Evolutionary conservation across 495 filamentous ascomycete species (phyloP).

Genomic region (Xylaria cubensis): DNA sequence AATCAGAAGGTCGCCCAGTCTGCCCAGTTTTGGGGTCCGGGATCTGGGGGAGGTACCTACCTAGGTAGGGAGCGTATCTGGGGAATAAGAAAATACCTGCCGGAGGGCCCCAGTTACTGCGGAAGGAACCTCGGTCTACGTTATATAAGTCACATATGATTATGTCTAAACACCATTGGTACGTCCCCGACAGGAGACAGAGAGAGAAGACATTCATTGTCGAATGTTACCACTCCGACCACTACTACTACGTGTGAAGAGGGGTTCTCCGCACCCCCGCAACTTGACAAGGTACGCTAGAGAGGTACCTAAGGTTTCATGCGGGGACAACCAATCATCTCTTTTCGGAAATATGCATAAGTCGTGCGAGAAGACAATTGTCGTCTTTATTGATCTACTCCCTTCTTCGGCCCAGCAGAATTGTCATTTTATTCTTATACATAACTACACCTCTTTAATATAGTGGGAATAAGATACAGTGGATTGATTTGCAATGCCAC

Average conservation of each 20-base stretch:
- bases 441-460: neutral
- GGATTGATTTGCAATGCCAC: neutral
- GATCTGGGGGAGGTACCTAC: neutral
- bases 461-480: neutral
- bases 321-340: neutral
- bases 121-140: neutral
- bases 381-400: neutral
- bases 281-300: neutral
- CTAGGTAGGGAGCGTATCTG: slow-evolving; percentile 1
- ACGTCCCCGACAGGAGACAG: neutral
- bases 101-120: neutral
- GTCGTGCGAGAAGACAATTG: neutral
- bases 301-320: neutral
- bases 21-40: slow-evolving; percentile 10
- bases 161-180: neutral
- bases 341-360: neutral
- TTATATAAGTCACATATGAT: neutral
- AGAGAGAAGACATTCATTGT: neutral
- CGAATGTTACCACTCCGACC: neutral
- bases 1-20: slow-evolving; percentile 17
- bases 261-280: slow-evolving; percentile 13
- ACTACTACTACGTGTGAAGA: neutral
- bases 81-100: neutral
- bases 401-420: neutral
- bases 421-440: neutral